Percentiles rank a stretch among this genome's conserved stretches.
These are phyloP conservation scores for Stromatinia cepivora DNA, from an alignment of 2,329 filamentous ascomycete genomes.

Conservation along the genomic window DNA sequence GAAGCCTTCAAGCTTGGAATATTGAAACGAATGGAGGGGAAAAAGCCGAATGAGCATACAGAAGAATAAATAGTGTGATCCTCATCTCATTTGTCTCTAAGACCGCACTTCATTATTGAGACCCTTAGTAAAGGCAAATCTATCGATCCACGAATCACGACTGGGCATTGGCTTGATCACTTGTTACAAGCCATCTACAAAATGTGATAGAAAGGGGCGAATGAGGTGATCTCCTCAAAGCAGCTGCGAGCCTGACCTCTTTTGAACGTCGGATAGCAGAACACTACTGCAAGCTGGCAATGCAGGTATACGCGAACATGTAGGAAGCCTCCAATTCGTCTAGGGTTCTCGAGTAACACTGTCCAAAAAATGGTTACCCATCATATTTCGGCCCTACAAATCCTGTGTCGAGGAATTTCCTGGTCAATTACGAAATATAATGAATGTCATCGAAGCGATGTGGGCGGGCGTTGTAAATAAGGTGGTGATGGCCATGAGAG, in stretches of 20 bases:
- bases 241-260: conserved; percentile 22
- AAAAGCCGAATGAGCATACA: conserved; percentile 11
- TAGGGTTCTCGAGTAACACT: conserved; percentile 14
- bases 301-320: conserved; percentile 24
- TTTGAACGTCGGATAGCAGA: conserved; percentile 16
- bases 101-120: neutral
- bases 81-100: neutral
- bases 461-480: neutral
- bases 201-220: conserved; percentile 20
- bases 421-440: conserved; percentile 5
- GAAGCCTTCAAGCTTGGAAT: conserved; percentile 38
- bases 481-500: neutral
- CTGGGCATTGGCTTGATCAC: neutral
- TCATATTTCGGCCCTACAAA: neutral
- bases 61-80: conserved; percentile 1
- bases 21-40: conserved; percentile 33
- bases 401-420: neutral
- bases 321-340: conserved; percentile 21
- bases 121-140: neutral
- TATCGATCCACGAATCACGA: conserved; percentile 9
- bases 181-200: conserved; percentile 6
- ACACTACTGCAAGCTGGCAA: conserved; percentile 25
- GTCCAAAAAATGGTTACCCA: neutral
- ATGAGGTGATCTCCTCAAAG: conserved; percentile 20
- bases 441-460: neutral